Conservation (phyloP, 148 eudicot species). For the Suaeda aralocaspica region DNA sequence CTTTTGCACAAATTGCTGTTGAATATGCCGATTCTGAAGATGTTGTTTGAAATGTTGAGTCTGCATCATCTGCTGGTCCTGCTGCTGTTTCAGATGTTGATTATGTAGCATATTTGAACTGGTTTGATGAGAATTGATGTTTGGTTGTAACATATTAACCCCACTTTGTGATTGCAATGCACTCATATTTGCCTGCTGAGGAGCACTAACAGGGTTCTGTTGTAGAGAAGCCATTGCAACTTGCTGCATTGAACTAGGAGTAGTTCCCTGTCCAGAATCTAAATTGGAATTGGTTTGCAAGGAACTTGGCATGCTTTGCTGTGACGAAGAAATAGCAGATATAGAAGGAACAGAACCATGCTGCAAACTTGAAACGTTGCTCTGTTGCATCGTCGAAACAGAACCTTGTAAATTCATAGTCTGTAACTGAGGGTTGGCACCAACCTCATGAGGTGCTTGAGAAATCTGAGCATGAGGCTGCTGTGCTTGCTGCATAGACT, state of each 20-base stretch:
- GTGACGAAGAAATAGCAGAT: slow-evolving; percentile 49
- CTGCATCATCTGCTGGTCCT: slow-evolving; percentile 55
- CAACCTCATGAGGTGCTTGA: slow-evolving; percentile 58
- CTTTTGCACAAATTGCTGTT: slow-evolving; percentile 42
- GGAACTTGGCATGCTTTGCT: slow-evolving; percentile 49
- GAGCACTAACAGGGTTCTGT: slow-evolving; percentile 57
- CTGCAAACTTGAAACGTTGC: slow-evolving; percentile 49
- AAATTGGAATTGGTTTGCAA: slow-evolving; percentile 51
- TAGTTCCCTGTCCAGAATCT: slow-evolving; percentile 62
- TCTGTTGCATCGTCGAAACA: slow-evolving; percentile 51
- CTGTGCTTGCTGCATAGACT: slow-evolving; percentile 55
- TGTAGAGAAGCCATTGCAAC: slow-evolving; percentile 59
- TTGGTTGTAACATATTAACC: slow-evolving; percentile 44
- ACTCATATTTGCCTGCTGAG: slow-evolving; percentile 54
- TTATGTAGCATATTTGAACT: slow-evolving; percentile 63
- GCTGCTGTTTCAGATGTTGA: slow-evolving; percentile 72
- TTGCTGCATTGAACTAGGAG: slow-evolving; percentile 60
- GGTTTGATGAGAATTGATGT: slow-evolving; percentile 49
- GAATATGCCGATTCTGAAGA: slow-evolving; percentile 41
- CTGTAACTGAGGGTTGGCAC: slow-evolving; percentile 55
- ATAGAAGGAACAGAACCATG: slow-evolving; percentile 55
- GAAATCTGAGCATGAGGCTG: slow-evolving; percentile 64
- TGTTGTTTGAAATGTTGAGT: slow-evolving; percentile 52
- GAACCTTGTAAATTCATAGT: slow-evolving; percentile 57
- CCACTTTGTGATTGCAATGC: slow-evolving; percentile 62